phyloP scores from a whole-genome alignment of 192 early-diverging fungal genomes.

The Gamsiella multidivaricata region DNA sequence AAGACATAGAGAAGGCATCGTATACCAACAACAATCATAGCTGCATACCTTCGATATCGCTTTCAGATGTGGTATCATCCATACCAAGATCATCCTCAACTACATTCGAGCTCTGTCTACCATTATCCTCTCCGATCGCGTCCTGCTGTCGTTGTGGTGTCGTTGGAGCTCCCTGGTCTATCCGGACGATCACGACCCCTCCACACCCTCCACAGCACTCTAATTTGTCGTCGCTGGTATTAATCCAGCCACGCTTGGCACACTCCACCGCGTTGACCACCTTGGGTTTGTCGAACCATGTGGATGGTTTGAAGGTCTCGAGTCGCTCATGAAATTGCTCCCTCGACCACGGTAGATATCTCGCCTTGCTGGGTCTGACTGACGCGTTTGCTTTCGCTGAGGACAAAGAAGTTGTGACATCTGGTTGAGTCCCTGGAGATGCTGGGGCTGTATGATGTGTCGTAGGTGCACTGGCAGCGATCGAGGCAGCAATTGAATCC shows the following conservation, averaged over 20 bases:
- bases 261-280: conserved; percentile 44
- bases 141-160: not conserved
- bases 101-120: not conserved
- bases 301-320: conserved; percentile 47
- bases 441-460: not conserved
- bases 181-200: conserved; percentile 38
- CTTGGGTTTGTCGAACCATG: conserved; percentile 53
- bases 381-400: not conserved
- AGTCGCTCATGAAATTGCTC: conserved; percentile 48
- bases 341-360: conserved; percentile 45
- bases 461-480: conserved; percentile 41
- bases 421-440: not conserved
- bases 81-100: not conserved
- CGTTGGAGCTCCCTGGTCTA: conserved; percentile 10
- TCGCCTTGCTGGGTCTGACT: conserved; percentile 5
- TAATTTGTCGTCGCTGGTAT: conserved; percentile 35
- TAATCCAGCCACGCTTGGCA: conserved; percentile 50
- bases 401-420: not conserved
- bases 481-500: conserved; percentile 44
- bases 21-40: not conserved
- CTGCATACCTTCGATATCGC: conserved; percentile 22
- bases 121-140: not conserved
- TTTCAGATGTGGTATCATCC: not conserved
- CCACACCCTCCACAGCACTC: conserved; percentile 51
- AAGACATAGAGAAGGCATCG: not conserved